Percentiles rank a stretch among this genome's conserved stretches.
These are phyloP conservation scores for Colletotrichum somersetense DNA, from an alignment of 2,329 filamentous ascomycete genomes.

Conservation along the genomic window DNA sequence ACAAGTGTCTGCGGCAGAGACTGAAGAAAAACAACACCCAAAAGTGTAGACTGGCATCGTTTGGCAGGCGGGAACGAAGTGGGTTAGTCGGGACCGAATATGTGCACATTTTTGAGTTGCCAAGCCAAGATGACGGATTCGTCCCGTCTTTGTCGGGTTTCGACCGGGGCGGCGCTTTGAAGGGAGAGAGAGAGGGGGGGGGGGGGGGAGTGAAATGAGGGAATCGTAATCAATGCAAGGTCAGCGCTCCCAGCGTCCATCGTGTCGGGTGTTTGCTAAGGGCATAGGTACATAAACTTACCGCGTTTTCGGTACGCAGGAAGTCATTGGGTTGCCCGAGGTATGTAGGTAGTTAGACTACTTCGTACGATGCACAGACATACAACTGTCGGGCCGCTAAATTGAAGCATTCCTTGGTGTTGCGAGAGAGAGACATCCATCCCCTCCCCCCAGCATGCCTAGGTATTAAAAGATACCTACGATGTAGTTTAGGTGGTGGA, in stretches of 20 bases:
- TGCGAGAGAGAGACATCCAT: neutral
- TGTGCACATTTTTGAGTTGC: slow-evolving; percentile 8
- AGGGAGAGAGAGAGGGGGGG: neutral
- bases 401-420: neutral
- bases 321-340: neutral
- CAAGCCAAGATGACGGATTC: slow-evolving; percentile 36
- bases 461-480: neutral
- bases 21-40: neutral
- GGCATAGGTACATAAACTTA: neutral
- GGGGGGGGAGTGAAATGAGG: neutral
- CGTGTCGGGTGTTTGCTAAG: slow-evolving; percentile 1
- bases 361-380: neutral
- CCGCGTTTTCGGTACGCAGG: neutral
- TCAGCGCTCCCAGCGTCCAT: slow-evolving; percentile 12
- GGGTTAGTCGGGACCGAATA: slow-evolving; percentile 38
- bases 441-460: neutral
- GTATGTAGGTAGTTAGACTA: too few relatives aligned
- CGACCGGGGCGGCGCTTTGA: slow-evolving; percentile 31
- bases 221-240: slow-evolving; percentile 21
- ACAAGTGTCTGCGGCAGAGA: neutral
- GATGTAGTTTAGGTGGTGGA: neutral
- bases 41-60: neutral
- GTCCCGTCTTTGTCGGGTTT: slow-evolving; percentile 37
- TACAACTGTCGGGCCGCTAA: neutral
- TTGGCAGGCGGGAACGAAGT: slow-evolving; percentile 24